Conservation (phyloP, 805 yeast genomes). For the Pichia deserticola region DNA sequence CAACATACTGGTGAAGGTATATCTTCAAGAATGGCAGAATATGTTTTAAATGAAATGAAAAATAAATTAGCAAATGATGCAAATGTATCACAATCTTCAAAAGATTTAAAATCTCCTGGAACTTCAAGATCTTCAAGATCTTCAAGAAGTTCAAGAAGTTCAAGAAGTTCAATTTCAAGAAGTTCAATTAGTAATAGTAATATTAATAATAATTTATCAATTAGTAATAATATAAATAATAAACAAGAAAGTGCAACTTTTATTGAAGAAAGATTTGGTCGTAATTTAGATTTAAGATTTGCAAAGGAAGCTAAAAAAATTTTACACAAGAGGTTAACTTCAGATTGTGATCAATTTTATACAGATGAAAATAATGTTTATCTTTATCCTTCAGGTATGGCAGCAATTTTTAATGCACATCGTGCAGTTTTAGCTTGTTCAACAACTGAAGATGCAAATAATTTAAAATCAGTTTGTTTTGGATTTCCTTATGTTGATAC, state of each 20-base stretch:
- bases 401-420: slow-evolving; percentile 80
- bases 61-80: slow-evolving; percentile 26
- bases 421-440: slow-evolving; percentile 25
- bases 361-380: slow-evolving; percentile 62
- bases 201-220: too few relatives aligned
- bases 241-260: slow-evolving; percentile 52
- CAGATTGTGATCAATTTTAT: slow-evolving; percentile 29
- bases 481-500: slow-evolving; percentile 98
- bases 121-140: slow-evolving; percentile 14
- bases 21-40: slow-evolving; percentile 84
- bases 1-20: slow-evolving; percentile 97
- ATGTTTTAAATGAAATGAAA: slow-evolving; percentile 56
- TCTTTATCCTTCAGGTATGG: slow-evolving; percentile 88
- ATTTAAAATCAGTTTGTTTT: slow-evolving; percentile 72
- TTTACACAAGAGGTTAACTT: slow-evolving; percentile 67
- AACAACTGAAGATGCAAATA: neutral
- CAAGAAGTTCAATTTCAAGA: slow-evolving; percentile 5
- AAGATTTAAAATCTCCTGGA: slow-evolving; percentile 13
- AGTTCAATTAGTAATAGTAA: neutral
- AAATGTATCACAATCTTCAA: slow-evolving; percentile 12
- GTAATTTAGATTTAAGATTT: slow-evolving; percentile 73
- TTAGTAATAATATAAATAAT: slow-evolving; percentile 2
- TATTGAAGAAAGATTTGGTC: slow-evolving; percentile 85
- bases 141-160: slow-evolving; percentile 7
- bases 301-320: slow-evolving; percentile 71